These are phyloP conservation scores for Pseudocohnilembus persalinus DNA, from an alignment of 169 alveolate species.

Conservation along the genomic window DNA sequence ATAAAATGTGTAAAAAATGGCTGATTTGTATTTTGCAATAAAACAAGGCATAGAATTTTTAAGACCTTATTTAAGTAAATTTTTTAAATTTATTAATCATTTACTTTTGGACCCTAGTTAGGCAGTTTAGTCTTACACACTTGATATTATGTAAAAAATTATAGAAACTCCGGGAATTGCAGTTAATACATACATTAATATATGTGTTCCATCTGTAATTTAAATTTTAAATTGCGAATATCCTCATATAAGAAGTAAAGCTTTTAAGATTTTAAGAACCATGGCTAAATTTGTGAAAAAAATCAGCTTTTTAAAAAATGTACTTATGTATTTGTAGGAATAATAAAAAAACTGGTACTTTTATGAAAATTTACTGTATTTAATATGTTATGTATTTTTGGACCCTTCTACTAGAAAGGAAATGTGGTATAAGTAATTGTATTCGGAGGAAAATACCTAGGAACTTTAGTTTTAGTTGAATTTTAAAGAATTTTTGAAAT, in stretches of 20 bases:
- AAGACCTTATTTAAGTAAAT: not conserved
- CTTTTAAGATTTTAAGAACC: not conserved
- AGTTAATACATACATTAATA: too few relatives aligned
- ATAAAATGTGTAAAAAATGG: not conserved
- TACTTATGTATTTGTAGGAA: not conserved
- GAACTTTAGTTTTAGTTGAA: not conserved
- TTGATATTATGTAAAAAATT: not conserved
- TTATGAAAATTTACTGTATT: not conserved
- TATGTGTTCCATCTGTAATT: not conserved
- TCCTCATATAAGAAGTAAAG: not conserved
- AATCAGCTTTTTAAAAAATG: not conserved
- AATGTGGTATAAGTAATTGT: not conserved
- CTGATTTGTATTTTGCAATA: not conserved
- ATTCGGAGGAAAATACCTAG: not conserved
- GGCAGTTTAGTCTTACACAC: not conserved
- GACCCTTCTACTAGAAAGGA: not conserved
- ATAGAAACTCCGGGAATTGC: not conserved
- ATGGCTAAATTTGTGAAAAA: not conserved
- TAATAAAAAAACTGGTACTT: not conserved
- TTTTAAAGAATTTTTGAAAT: not conserved
- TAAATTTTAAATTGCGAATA: not conserved
- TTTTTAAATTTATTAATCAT: not conserved
- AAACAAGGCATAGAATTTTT: not conserved
- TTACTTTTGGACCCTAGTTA: not conserved
- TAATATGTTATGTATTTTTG: not conserved